Conservation (phyloP, 2,329 filamentous ascomycete genomes). For the Colletotrichum plurivorum region DNA sequence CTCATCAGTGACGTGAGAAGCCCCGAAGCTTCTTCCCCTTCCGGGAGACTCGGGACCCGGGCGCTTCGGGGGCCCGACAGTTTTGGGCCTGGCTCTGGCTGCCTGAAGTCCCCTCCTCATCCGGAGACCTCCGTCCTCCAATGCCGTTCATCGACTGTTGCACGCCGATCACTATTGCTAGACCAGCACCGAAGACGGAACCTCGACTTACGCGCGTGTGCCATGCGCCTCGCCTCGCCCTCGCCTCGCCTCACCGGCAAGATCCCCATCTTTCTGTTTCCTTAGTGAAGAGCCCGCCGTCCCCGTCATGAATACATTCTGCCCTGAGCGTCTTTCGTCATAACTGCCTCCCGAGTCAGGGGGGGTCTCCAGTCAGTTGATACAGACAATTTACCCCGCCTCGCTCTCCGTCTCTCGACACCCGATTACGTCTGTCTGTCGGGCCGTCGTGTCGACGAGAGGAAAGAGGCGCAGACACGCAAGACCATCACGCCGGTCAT, state of each 20-base stretch:
- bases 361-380: conserved; percentile 27
- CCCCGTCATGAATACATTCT: conserved; percentile 22
- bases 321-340: conserved; percentile 35
- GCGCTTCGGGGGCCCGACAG: conserved; percentile 10
- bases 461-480: conserved; percentile 1
- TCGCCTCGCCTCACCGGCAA: neutral
- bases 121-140: neutral
- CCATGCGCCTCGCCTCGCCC: too few relatives aligned
- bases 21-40: neutral
- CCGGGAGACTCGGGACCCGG: neutral
- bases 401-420: conserved; percentile 1
- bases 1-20: conserved; percentile 1
- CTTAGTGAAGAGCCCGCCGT: neutral
- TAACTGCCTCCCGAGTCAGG: conserved; percentile 22
- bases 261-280: conserved; percentile 1
- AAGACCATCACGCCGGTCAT: neutral
- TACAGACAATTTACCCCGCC: conserved; percentile 16
- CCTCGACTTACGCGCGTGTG: too few relatives aligned
- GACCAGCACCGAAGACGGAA: too few relatives aligned
- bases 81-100: neutral
- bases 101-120: neutral
- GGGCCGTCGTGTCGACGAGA: conserved; percentile 2
- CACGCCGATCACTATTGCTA: too few relatives aligned
- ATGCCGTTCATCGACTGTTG: too few relatives aligned
- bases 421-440: neutral